Evolutionary conservation across 768 basidiomycete genomes (phyloP).

Genomic region (Cystobasidium onofrii): DNA sequence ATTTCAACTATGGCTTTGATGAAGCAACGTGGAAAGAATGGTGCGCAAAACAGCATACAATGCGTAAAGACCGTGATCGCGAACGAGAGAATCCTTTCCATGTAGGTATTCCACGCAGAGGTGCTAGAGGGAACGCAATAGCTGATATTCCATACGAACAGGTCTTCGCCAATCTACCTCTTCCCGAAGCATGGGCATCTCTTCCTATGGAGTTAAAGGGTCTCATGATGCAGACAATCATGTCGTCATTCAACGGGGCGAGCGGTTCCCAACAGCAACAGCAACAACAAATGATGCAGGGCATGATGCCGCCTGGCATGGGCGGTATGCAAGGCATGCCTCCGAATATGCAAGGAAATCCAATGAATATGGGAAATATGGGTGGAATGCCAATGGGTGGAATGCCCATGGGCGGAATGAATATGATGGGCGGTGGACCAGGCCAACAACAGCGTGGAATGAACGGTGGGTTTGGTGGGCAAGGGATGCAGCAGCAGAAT

Average conservation of each 20-base stretch:
- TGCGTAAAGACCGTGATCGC: conserved; percentile 69
- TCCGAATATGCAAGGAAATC: conserved; percentile 55
- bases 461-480: neutral
- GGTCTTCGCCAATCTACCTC: conserved; percentile 19
- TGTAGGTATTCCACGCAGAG: no score
- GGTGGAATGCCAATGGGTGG: conserved; percentile 5
- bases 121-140: no score
- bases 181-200: conserved; percentile 40
- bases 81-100: conserved; percentile 65
- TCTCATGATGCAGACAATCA: conserved; percentile 43
- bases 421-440: neutral
- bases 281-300: conserved; percentile 44
- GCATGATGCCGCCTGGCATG: conserved; percentile 42
- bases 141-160: neutral
- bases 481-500: conserved; percentile 7
- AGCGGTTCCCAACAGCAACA: conserved; percentile 47
- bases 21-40: conserved; percentile 93
- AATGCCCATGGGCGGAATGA: conserved; percentile 9
- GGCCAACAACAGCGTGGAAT: conserved; percentile 31
- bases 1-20: conserved; percentile 99
- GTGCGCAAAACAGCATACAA: conserved; percentile 69
- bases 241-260: conserved; percentile 53
- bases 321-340: conserved; percentile 58
- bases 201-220: conserved; percentile 42
- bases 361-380: conserved; percentile 57